Evolutionary conservation across 2,329 filamentous ascomycete species (phyloP), one percentile per base, ranked within the genome.

Genomic region (Fusarium continuum): DNA sequence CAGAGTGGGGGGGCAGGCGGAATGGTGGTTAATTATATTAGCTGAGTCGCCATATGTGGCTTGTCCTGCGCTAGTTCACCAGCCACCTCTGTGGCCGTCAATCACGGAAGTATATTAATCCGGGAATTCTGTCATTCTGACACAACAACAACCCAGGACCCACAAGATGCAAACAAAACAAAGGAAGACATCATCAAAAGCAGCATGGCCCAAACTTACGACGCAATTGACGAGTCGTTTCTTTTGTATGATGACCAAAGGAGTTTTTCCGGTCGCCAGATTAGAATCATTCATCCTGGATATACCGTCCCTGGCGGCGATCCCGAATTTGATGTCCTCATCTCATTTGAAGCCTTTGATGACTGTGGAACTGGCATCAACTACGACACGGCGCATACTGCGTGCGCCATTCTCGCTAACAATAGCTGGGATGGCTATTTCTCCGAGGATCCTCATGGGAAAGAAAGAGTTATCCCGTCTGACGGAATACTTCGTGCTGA

Each of bases 361-460:
- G 38, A 55, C 13, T 38, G 36, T 8, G 53, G 46, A 7, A 25
- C 36, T 32, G 29, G 29, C 45, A 51, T 56, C 26, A 7, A 51
- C 17, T 34, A 50, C 26, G 19, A 51, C 25, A 56, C 16, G 1
- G 40, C 17, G 10, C 46, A 56, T 23, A 46, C 34, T 4, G 19
- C 53, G 5, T 56, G 46, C 19, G 46, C 26, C 7, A 17, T 56
- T n/a, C 11, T 56, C 2, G 32, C 32, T 2, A 31, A 22, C 14
- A 56, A 56, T 16, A 22, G 53, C 4, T 56, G 53, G 46, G 45
- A 51, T 11, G 53, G 45, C 16, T 51, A 45, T 16, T 56, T 56
- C 22, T 56, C 44, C n/a, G 26, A 20, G 2, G 41, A 54, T 26
- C 19, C 22, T n/a, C 22, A 41, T 10, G 28, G 47, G 4, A 43